Percentiles rank a stretch among this genome's conserved stretches.
Conservation (phyloP, 2,329 filamentous ascomycete genomes). For the Tolypocladium amazonense region DNA sequence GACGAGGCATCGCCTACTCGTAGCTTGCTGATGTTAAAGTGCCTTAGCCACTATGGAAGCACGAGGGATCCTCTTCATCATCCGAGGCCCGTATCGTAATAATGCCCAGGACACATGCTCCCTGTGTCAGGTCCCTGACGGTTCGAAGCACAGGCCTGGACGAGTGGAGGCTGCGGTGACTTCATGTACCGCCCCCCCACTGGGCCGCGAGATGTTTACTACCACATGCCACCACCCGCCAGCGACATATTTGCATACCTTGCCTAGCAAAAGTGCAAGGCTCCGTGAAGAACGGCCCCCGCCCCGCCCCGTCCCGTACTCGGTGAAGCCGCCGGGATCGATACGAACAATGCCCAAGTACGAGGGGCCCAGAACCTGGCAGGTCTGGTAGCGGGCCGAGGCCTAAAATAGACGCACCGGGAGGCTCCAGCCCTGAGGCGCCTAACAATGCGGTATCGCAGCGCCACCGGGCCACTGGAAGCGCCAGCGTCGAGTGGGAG, state of each 20-base stretch:
- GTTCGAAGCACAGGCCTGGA: neutral
- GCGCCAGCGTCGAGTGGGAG: neutral
- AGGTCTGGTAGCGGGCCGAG: neutral
- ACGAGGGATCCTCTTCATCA: no score
- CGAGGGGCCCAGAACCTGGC: neutral
- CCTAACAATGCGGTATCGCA: neutral
- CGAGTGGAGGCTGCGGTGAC: neutral
- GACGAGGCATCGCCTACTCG: neutral
- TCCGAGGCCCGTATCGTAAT: no score
- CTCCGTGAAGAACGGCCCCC: neutral
- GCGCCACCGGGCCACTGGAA: neutral
- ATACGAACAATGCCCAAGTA: no score
- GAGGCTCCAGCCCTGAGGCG: neutral
- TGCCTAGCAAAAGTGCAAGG: neutral
- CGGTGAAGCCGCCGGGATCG: neutral
- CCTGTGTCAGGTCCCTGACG: neutral
- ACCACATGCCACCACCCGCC: neutral
- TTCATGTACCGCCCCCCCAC: no score
- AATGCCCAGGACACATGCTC: neutral
- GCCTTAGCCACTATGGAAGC: neutral
- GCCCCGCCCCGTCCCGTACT: neutral
- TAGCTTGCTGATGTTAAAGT: no score
- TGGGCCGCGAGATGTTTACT: neutral
- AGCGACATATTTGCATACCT: no score
- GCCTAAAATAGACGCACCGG: slow-evolving; percentile 1